Conservation (phyloP, 192 early-diverging fungal genomes). For the Chytriomyces hyalinus region DNA sequence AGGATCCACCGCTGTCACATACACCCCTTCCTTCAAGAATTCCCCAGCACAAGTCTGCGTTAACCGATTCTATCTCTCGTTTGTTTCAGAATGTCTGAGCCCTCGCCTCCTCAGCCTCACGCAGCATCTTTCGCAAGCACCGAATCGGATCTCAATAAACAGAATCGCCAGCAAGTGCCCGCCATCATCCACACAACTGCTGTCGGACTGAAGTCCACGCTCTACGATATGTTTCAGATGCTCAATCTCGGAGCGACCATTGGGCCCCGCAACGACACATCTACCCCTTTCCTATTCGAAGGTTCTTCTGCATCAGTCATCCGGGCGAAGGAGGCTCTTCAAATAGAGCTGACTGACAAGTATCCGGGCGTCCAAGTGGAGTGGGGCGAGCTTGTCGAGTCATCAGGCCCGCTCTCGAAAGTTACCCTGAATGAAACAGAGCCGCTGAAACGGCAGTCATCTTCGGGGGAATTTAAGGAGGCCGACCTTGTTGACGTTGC, state of each 20-base stretch:
- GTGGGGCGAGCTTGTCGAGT: background rate
- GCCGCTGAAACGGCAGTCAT: background rate
- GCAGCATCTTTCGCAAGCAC: background rate
- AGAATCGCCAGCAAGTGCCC: background rate
- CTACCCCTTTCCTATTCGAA: background rate
- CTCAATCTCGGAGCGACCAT: background rate
- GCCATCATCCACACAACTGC: background rate
- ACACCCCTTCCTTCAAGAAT: too few species aligned
- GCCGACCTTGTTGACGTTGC: too few species aligned
- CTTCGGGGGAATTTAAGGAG: too few species aligned
- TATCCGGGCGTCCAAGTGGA: background rate
- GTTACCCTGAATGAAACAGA: background rate
- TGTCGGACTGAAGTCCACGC: background rate
- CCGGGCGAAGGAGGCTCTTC: slow-evolving; percentile 1
- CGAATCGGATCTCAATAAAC: background rate
- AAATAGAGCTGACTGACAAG: background rate
- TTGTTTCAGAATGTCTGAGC: too few species aligned
- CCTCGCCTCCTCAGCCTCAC: background rate
- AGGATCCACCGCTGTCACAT: too few species aligned
- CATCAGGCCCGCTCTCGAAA: background rate
- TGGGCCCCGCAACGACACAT: background rate
- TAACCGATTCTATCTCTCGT: too few species aligned
- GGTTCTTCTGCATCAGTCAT: background rate
- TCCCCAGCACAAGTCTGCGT: too few species aligned
- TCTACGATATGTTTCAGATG: background rate